phyloP scores from a whole-genome alignment of 2,329 filamentous ascomycete genomes.

The Sarocladium brachiariae region DNA sequence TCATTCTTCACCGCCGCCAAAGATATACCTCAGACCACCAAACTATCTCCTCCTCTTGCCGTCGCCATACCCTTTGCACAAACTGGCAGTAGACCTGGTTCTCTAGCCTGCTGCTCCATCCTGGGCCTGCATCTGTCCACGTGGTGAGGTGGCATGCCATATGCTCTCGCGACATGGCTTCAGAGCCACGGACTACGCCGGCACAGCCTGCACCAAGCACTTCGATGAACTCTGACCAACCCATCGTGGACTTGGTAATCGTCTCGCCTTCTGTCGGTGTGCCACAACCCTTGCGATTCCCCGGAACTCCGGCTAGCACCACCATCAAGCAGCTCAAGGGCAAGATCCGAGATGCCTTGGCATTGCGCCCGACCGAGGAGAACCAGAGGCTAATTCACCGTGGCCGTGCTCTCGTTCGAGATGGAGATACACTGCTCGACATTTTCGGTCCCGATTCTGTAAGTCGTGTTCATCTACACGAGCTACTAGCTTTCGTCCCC shows the following conservation, averaged over 20 bases:
- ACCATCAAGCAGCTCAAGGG: conserved; percentile 53
- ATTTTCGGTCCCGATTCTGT: conserved; percentile 51
- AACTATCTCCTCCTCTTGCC: not conserved
- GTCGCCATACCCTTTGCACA: too few species aligned
- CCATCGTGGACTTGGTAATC: conserved; percentile 36
- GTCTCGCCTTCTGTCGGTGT: conserved; percentile 52
- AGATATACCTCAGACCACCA: too few species aligned
- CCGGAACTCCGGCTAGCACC: conserved; percentile 39
- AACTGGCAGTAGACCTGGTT: not conserved
- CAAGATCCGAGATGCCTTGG: conserved; percentile 46
- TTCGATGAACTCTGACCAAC: not conserved
- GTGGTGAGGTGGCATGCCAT: not conserved
- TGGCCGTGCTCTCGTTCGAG: conserved; percentile 47
- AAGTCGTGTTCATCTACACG: conserved; percentile 18
- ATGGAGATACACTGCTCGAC: conserved; percentile 48
- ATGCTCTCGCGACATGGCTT: not conserved
- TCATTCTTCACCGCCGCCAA: not conserved
- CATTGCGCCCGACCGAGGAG: conserved; percentile 43
- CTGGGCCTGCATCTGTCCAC: not conserved
- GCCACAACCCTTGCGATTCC: conserved; percentile 42
- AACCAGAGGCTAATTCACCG: conserved; percentile 55
- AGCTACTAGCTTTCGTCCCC: not conserved
- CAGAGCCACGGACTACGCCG: not conserved
- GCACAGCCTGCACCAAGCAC: not conserved
- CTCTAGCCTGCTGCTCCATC: not conserved